phyloP scores from a whole-genome alignment of 371 early-diverging fungal genomes.

The Mucor velutinosus region DNA sequence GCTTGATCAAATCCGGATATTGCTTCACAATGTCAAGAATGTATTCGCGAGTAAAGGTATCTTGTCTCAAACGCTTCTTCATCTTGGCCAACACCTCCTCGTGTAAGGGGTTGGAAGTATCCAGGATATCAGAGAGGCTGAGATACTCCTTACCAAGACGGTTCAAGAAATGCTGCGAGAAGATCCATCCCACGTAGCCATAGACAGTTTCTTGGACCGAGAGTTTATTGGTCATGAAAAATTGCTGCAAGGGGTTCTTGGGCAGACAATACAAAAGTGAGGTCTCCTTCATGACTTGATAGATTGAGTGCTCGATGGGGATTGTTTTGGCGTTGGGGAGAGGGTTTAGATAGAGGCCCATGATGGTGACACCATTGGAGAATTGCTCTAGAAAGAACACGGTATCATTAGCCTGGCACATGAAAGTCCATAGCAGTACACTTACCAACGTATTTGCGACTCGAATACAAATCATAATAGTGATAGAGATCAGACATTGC shows the following conservation, averaged over 20 bases:
- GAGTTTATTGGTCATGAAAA: constrained; percentile 91
- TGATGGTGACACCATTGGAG: constrained; percentile 96
- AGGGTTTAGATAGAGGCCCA: constrained; percentile 90
- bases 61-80: constrained; percentile 95
- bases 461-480: constrained; percentile 94
- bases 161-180: constrained; percentile 97
- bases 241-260: constrained; percentile 90
- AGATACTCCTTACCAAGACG: constrained; percentile 93
- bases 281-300: constrained; percentile 96
- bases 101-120: constrained; percentile 78
- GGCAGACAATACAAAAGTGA: constrained; percentile 96
- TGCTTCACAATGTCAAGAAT: constrained; percentile 94
- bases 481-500: constrained; percentile 98
- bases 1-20: constrained; percentile 93
- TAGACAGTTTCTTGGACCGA: constrained; percentile 96
- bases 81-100: constrained; percentile 93
- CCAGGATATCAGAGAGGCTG: constrained; percentile 79
- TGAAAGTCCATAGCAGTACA: not conserved
- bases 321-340: constrained; percentile 75
- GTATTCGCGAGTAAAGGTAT: constrained; percentile 98
- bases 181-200: constrained; percentile 95
- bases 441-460: constrained; percentile 93
- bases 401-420: not conserved
- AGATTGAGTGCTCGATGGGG: constrained; percentile 90
- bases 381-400: constrained; percentile 79